Conservation (phyloP, 2,329 filamentous ascomycete genomes). For the Pseudocercospora musae region DNA sequence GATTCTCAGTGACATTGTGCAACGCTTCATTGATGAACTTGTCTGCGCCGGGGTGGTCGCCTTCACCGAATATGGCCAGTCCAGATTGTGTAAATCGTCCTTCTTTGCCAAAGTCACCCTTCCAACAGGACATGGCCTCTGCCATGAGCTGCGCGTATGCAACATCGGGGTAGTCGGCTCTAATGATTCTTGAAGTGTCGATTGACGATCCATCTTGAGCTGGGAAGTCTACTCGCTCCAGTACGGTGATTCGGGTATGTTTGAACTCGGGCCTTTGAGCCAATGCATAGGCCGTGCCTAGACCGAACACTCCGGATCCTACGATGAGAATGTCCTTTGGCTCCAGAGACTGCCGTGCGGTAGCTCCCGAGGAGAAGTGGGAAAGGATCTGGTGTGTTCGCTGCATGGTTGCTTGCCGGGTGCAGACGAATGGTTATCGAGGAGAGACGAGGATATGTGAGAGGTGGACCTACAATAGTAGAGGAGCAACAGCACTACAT, state of each 20-base stretch:
- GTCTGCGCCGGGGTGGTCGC: slow-evolving; percentile 26
- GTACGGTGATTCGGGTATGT: slow-evolving; percentile 53
- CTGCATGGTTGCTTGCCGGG: slow-evolving; percentile 8
- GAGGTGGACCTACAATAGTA: not conserved
- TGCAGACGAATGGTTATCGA: not conserved
- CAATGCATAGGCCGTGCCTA: slow-evolving; percentile 68
- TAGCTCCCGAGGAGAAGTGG: slow-evolving; percentile 9
- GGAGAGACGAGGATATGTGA: not conserved
- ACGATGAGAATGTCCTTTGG: slow-evolving; percentile 49
- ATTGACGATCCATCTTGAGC: slow-evolving; percentile 52
- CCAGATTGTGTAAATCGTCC: slow-evolving; percentile 70
- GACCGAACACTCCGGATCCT: slow-evolving; percentile 54
- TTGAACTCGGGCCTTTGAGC: slow-evolving; percentile 56
- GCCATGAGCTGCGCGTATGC: slow-evolving; percentile 73
- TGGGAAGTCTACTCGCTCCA: slow-evolving; percentile 58
- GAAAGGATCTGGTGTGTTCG: slow-evolving; percentile 5
- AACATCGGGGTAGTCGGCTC: slow-evolving; percentile 76
- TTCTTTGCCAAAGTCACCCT: slow-evolving; percentile 57
- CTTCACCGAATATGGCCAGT: slow-evolving; percentile 57
- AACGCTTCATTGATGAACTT: slow-evolving; percentile 59
- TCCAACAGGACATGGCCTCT: slow-evolving; percentile 67
- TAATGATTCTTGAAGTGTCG: slow-evolving; percentile 60
- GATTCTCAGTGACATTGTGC: slow-evolving; percentile 54
- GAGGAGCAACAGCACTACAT: not conserved
- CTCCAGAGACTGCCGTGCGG: slow-evolving; percentile 1